Conservation (phyloP, 2,329 filamentous ascomycete genomes). For the Alternaria longipes region DNA sequence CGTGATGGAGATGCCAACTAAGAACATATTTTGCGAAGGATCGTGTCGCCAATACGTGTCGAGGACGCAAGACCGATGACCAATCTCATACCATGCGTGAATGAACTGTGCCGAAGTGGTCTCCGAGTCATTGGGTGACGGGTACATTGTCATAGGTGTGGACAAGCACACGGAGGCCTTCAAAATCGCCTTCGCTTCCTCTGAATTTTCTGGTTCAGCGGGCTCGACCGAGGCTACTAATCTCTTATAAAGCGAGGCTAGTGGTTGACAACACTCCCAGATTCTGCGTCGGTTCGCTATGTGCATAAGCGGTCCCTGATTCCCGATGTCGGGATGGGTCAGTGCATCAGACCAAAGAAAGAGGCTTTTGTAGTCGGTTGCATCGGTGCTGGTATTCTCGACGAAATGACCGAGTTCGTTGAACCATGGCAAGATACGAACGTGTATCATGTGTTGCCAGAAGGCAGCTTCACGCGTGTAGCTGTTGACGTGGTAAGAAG, state of each 20-base stretch:
- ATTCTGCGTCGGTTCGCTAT: slow-evolving; percentile 48
- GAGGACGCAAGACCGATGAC: slow-evolving; percentile 16
- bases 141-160: slow-evolving; percentile 20
- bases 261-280: slow-evolving; percentile 28
- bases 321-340: slow-evolving; percentile 26
- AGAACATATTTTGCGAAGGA: background rate
- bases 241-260: slow-evolving; percentile 14
- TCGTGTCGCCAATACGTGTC: slow-evolving; percentile 25
- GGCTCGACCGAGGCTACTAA: background rate
- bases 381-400: background rate
- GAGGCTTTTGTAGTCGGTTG: slow-evolving; percentile 26
- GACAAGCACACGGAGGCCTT: slow-evolving; percentile 4
- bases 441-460: slow-evolving; percentile 26
- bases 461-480: slow-evolving; percentile 16
- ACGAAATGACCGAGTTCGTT: slow-evolving; percentile 14
- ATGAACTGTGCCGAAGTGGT: slow-evolving; percentile 21
- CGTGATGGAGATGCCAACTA: slow-evolving; percentile 22
- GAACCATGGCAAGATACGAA: slow-evolving; percentile 27
- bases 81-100: slow-evolving; percentile 20
- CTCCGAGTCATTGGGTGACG: slow-evolving; percentile 5
- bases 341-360: slow-evolving; percentile 35
- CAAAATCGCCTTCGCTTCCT: slow-evolving; percentile 21
- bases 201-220: slow-evolving; percentile 1
- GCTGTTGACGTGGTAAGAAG: slow-evolving; percentile 21
- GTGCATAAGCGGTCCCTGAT: slow-evolving; percentile 36